These are phyloP conservation scores for Boletus huronensis DNA, from an alignment of 768 basidiomycete species.

Conservation along the genomic window DNA sequence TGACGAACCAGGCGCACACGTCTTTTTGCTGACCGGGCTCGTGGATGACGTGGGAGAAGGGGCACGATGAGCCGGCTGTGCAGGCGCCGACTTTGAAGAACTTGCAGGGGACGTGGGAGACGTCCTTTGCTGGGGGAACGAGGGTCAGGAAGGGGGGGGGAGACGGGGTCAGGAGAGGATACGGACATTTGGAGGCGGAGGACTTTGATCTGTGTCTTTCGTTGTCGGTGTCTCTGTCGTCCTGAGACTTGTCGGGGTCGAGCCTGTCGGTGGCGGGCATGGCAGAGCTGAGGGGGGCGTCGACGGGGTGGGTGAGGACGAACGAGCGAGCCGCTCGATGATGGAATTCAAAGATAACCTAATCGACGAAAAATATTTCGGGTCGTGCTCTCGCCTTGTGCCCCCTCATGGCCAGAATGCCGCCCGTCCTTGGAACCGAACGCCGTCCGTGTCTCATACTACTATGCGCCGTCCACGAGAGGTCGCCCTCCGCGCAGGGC, in stretches of 20 bases:
- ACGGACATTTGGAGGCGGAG: constrained; percentile 31
- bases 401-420: neutral
- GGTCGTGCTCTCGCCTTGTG: neutral
- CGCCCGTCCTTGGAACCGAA: neutral
- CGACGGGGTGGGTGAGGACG: neutral
- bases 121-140: constrained; percentile 65
- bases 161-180: too few relatives aligned
- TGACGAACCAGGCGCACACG: constrained; percentile 86
- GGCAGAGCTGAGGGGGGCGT: neutral
- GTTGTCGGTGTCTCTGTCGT: constrained; percentile 24
- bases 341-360: constrained; percentile 1
- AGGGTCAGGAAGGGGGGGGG: neutral
- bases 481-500: constrained; percentile 6
- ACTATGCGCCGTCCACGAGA: constrained; percentile 9
- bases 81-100: constrained; percentile 95
- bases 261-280: constrained; percentile 25
- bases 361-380: neutral
- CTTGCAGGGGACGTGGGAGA: constrained; percentile 96
- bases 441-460: neutral
- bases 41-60: constrained; percentile 80
- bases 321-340: neutral
- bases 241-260: constrained; percentile 13
- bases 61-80: constrained; percentile 90
- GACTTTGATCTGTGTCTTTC: constrained; percentile 28
- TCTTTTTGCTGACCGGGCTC: constrained; percentile 81